Base-by-base conservation (phyloP, 75 land plant species). In the Larix kaempferi region DNA sequence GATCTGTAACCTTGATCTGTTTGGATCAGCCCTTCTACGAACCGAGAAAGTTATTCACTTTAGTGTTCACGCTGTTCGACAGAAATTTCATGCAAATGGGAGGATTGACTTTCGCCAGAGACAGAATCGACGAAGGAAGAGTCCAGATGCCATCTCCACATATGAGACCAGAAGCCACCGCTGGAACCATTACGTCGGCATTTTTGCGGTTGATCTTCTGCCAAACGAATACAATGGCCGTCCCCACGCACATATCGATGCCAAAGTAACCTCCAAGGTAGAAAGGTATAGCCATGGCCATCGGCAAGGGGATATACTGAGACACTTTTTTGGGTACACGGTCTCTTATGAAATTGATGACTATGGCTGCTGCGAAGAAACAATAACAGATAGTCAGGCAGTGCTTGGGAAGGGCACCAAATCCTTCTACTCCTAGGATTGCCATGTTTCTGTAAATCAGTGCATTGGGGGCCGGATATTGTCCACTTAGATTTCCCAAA, bases 241-340 rank as follows among this genome's bases (percentile, higher is more conserved):
- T 85, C 10, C 91, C 91, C 58, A 89, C 27, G 61, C 87, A 89
- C 91, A 89, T 89, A 69, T 89, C 91, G 29, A 89, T 85, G 73
- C 87, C 74, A 69, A 89, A 89, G 81, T 85, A 89, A 25, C 74
- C 81, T 0, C 91, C 91, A 21, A 85, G 71, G 79, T 89, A 89
- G 79, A 89, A 89, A 1, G 91, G 91, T 37, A 89, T 82, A 57
- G 91, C 90, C 91, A 89, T 82, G 8, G 85, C 91, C 91, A 89
- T 89, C 6, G 91, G 82, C 21, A 80, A 76, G 57, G 91, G 91
- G 5, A 89, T 57, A 57, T 39, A 88, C 71, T 71, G 22, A 21
- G 78, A 17, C 5, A 74, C 39, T 44, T 61, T 55, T 22, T 64
- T 77, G 17, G 54, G 35, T 49, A 76, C 59, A 22, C 15, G 15